phyloP scores from a whole-genome alignment of 2,329 filamentous ascomycete genomes.

The Ceratocystiopsis sp. region DNA sequence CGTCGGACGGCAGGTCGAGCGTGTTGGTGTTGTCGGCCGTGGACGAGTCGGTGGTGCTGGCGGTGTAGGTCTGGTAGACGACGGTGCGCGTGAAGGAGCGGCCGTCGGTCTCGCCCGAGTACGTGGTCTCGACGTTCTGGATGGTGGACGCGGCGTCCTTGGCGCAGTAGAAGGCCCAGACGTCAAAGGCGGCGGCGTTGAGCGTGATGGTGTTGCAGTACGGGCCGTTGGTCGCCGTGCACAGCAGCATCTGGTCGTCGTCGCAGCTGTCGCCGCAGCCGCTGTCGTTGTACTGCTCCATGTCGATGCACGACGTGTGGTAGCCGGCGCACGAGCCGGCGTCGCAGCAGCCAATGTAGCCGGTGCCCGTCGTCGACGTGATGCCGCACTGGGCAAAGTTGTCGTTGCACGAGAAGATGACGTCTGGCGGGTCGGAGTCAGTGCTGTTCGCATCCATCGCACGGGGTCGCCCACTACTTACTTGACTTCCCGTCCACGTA shows the following conservation, averaged over 20 bases:
- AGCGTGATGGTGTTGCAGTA: constrained; percentile 9
- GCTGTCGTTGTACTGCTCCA: neutral
- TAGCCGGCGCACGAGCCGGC: constrained; percentile 4
- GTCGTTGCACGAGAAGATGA: constrained; percentile 6
- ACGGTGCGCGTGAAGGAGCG: constrained; percentile 6
- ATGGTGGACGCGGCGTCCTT: neutral
- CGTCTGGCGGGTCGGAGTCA: too few relatives aligned
- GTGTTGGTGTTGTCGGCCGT: neutral
- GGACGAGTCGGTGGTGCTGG: neutral
- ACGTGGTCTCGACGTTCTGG: constrained; percentile 6
- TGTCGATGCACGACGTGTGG: constrained; percentile 6
- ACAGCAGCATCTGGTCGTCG: constrained; percentile 6
- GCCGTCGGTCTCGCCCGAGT: constrained; percentile 6
- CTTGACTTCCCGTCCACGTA: constrained; percentile 3
- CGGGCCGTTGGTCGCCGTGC: constrained; percentile 2
- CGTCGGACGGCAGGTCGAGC: neutral
- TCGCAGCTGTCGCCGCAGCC: constrained; percentile 4
- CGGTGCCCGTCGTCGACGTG: constrained; percentile 1
- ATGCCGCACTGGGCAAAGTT: constrained; percentile 4
- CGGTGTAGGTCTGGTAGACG: neutral
- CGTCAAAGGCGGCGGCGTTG: constrained; percentile 5
- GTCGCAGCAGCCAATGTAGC: constrained; percentile 9
- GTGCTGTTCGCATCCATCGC: too few relatives aligned
- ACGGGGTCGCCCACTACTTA: too few relatives aligned
- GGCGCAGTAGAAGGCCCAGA: constrained; percentile 8